These are phyloP conservation scores for Jimgerdemannia lactiflua DNA, from an alignment of 192 early-diverging fungal genomes.

Conservation along the genomic window DNA sequence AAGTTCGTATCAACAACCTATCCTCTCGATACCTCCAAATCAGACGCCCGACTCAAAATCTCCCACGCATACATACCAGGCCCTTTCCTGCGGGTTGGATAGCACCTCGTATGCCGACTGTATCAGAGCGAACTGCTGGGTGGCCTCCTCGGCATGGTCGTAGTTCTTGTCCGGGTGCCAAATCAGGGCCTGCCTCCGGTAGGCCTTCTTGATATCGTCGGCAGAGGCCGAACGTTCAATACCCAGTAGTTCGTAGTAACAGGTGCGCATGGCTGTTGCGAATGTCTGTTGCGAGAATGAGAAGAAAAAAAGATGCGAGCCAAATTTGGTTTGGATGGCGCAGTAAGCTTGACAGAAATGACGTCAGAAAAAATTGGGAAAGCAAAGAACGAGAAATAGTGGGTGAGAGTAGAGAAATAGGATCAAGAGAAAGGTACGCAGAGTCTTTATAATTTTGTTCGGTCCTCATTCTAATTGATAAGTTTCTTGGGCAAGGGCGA, in stretches of 20 bases:
- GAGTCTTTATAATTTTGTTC: no score
- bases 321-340: no score
- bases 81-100: constrained; percentile 90
- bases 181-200: constrained; percentile 67
- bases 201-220: constrained; percentile 88
- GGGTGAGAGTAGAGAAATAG: no score
- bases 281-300: neutral
- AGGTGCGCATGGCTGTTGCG: constrained; percentile 51
- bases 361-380: no score
- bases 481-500: no score
- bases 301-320: neutral
- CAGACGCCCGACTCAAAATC: no score
- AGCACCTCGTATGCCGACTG: constrained; percentile 94
- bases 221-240: constrained; percentile 70
- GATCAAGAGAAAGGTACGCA: no score
- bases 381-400: no score
- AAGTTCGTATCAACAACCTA: neutral
- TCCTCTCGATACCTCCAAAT: neutral
- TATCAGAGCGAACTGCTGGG: constrained; percentile 83
- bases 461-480: no score
- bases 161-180: constrained; percentile 93
- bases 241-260: constrained; percentile 89
- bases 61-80: constrained; percentile 61
- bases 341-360: no score
- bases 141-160: constrained; percentile 80